Percentiles rank a stretch among this genome's conserved stretches.
Conservation (phyloP, 1,139 yeast species). For the Hemisphaericaspora xylanilytica region DNA sequence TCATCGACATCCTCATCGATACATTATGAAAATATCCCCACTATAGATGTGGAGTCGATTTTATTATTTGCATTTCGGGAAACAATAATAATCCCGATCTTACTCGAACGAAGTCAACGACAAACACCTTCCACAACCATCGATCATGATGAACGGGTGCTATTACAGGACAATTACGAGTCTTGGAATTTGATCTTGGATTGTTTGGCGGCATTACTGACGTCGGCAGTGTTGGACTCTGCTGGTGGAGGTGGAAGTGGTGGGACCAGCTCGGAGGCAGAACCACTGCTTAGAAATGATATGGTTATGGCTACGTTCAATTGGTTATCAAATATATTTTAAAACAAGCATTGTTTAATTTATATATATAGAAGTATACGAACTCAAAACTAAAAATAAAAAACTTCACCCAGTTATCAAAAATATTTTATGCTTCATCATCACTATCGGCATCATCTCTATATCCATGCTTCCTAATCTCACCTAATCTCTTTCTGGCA, state of each 20-base stretch:
- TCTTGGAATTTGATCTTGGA: conserved; percentile 2
- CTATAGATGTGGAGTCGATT: conserved; percentile 31
- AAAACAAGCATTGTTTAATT: no score
- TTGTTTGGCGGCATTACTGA: conserved; percentile 6
- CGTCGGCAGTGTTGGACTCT: background rate
- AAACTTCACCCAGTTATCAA: no score
- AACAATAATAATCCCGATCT: conserved; percentile 28
- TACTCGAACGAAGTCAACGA: conserved; percentile 18
- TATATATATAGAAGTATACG: no score
- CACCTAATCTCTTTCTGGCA: conserved; percentile 83
- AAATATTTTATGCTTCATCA: conserved; percentile 23
- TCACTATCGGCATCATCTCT: conserved; percentile 57
- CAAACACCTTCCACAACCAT: background rate
- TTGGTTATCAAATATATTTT: conserved; percentile 3
- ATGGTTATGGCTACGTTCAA: conserved; percentile 1
- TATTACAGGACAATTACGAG: conserved; percentile 2
- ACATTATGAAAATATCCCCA: conserved; percentile 4
- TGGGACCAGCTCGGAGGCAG: conserved; percentile 1
- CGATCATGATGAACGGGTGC: background rate
- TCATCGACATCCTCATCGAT: no score
- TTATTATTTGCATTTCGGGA: conserved; percentile 33
- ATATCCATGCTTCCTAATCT: conserved; percentile 75
- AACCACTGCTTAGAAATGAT: conserved; percentile 1
- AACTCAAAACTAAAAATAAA: no score
- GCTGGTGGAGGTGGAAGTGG: background rate